Evolutionary conservation across 805 yeast species (phyloP).

Genomic region (Ogataea paradorogensis): DNA sequence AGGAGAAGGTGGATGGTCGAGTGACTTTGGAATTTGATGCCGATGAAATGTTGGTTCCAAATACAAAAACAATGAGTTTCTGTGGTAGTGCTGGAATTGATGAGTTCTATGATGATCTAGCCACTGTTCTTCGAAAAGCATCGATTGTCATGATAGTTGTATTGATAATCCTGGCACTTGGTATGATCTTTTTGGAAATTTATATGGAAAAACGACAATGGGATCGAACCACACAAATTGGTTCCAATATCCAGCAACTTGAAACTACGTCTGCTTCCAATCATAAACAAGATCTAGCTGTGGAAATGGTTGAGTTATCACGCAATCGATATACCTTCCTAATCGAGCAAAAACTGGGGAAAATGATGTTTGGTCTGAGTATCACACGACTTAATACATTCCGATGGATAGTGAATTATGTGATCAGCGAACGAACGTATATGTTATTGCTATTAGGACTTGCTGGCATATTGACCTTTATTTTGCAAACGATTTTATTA

Average conservation of each 20-base stretch:
- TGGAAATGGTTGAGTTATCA: slow-evolving; percentile 27
- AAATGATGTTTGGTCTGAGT: slow-evolving; percentile 13
- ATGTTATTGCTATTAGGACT: slow-evolving; percentile 51
- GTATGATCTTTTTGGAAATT: slow-evolving; percentile 41
- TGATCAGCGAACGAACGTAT: slow-evolving; percentile 51
- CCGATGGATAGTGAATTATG: slow-evolving; percentile 48
- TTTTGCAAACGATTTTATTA: slow-evolving; percentile 53
- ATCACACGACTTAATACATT: slow-evolving; percentile 18
- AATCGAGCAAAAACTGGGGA: slow-evolving; percentile 20
- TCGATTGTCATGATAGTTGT: slow-evolving; percentile 39
- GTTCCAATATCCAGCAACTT: slow-evolving; percentile 10
- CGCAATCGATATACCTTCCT: slow-evolving; percentile 23
- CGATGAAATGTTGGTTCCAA: slow-evolving; percentile 40
- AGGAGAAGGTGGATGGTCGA: slow-evolving; percentile 34
- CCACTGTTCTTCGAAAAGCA: slow-evolving; percentile 32
- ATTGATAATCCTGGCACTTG: slow-evolving; percentile 40
- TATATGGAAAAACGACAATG: slow-evolving; percentile 48
- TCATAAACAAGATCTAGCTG: slow-evolving; percentile 15
- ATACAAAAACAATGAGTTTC: slow-evolving; percentile 30
- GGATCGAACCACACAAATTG: slow-evolving; percentile 37
- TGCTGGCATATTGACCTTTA: slow-evolving; percentile 52
- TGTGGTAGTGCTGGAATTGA: slow-evolving; percentile 43
- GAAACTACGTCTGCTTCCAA: slow-evolving; percentile 1
- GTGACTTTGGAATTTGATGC: slow-evolving; percentile 22
- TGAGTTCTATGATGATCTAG: slow-evolving; percentile 35